Percentiles rank a stretch among this genome's conserved stretches.
Conservation (phyloP, 257 asterid species). For the Coffea canephora region DNA sequence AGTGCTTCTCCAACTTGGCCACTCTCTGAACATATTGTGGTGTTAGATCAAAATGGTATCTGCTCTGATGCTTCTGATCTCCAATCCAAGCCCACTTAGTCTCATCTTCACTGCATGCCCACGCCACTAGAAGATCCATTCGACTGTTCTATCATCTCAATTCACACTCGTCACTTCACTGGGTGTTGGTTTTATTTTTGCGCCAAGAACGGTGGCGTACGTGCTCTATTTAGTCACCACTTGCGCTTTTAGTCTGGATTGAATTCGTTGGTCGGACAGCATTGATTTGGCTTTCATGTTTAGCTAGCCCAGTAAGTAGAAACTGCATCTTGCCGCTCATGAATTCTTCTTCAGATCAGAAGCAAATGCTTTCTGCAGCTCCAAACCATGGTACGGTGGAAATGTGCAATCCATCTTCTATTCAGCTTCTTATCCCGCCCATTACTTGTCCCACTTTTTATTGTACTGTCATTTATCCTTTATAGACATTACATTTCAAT, state of each 20-base stretch:
- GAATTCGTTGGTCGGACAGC: background rate
- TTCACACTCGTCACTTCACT: conserved; percentile 7
- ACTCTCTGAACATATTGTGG: conserved; percentile 16
- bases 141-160: conserved; percentile 9
- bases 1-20: conserved; percentile 32
- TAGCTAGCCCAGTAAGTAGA: background rate
- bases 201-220: background rate
- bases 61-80: conserved; percentile 9
- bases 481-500: no score
- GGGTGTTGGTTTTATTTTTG: conserved; percentile 6
- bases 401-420: background rate
- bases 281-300: background rate
- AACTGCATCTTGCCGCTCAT: background rate
- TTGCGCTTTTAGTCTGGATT: background rate
- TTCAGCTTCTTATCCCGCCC: no score
- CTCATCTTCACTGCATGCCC: conserved; percentile 7
- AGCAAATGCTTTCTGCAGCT: background rate
- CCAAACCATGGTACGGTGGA: background rate
- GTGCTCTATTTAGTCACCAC: background rate
- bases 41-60: background rate
- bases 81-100: conserved; percentile 8
- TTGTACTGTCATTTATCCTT: no score
- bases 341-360: background rate
- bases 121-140: conserved; percentile 11
- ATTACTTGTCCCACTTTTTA: no score